Percentiles rank a stretch among this genome's conserved stretches.
These are phyloP conservation scores for Lepraria neglecta DNA, from an alignment of 495 filamentous ascomycete genomes.

Conservation along the genomic window DNA sequence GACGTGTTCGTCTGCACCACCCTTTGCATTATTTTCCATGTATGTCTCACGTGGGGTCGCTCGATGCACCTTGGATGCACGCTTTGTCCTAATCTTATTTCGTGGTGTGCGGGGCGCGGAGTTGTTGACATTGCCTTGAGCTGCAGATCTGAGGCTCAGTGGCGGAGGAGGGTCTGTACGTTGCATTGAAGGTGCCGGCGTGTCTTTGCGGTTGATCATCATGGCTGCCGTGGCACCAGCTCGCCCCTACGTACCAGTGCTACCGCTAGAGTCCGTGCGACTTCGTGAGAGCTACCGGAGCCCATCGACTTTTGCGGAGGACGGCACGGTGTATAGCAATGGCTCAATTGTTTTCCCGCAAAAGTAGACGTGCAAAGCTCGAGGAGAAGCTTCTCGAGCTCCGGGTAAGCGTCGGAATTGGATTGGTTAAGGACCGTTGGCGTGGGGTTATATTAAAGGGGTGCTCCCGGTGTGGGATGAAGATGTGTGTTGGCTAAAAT, in stretches of 20 bases:
- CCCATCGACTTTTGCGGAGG: not conserved
- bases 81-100: conserved; percentile 21
- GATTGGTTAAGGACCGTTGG: conserved; percentile 13
- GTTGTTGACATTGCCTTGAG: conserved; percentile 24
- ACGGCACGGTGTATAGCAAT: not conserved
- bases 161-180: conserved; percentile 11
- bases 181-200: conserved; percentile 23
- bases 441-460: conserved; percentile 11
- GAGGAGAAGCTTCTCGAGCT: not conserved
- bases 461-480: not conserved
- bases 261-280: not conserved
- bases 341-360: not conserved
- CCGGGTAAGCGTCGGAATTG: conserved; percentile 9
- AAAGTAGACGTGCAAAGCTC: conserved; percentile 7
- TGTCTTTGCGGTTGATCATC: conserved; percentile 24
- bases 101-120: conserved; percentile 46
- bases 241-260: not conserved
- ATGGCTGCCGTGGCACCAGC: not conserved
- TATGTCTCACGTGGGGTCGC: conserved; percentile 46
- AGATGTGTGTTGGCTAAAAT: not conserved
- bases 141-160: conserved; percentile 16
- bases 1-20: conserved; percentile 33
- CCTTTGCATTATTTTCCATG: conserved; percentile 41
- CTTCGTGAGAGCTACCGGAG: not conserved
- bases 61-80: conserved; percentile 32